These are phyloP conservation scores for Scheffersomyces titani DNA, from an alignment of 1,139 yeast species.

Conservation along the genomic window DNA sequence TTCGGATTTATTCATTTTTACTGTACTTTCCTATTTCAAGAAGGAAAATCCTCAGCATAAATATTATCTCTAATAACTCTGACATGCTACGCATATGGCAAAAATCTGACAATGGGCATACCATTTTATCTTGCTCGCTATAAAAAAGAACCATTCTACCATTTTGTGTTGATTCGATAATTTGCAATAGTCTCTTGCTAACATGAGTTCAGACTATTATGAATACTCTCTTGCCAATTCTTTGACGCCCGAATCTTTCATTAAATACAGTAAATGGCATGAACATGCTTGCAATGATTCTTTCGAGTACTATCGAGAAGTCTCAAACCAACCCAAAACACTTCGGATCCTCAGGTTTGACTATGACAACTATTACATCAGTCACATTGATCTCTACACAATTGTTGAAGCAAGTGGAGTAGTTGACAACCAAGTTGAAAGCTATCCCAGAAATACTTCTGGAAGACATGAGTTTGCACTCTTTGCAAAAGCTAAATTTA, in stretches of 20 bases:
- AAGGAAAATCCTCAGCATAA: background rate
- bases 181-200: background rate
- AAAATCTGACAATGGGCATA: background rate
- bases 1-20: too few relatives aligned
- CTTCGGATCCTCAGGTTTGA: background rate
- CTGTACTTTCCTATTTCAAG: background rate
- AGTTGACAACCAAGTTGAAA: background rate
- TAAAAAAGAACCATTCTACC: background rate
- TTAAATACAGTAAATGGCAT: background rate
- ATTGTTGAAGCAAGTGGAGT: background rate
- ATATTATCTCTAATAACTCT: too few relatives aligned
- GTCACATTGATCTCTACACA: background rate
- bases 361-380: background rate
- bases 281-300: background rate
- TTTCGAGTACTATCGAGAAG: background rate
- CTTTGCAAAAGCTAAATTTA: background rate
- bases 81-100: too few relatives aligned
- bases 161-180: background rate
- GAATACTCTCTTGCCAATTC: background rate
- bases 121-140: background rate
- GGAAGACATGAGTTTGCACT: background rate
- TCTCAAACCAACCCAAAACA: background rate
- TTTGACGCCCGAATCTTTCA: background rate
- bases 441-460: background rate
- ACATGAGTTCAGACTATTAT: background rate